phyloP scores from a whole-genome alignment of 176 grass and related monocot genomes.

The Oryza glaberrima region DNA sequence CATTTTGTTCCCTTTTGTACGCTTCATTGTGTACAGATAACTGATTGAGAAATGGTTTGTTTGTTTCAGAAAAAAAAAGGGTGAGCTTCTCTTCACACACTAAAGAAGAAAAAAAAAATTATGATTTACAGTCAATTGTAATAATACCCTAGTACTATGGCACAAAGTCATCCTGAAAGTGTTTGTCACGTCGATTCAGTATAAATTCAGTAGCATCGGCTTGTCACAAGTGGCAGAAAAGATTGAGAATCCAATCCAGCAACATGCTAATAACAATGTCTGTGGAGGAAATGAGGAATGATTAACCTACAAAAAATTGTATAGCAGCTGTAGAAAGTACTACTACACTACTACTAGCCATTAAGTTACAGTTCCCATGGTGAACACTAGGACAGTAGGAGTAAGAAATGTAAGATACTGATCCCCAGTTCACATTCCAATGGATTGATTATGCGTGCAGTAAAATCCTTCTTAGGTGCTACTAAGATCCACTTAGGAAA shows the following conservation, averaged over 20 bases:
- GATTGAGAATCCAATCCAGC: constrained; percentile 19
- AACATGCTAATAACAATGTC: constrained; percentile 22
- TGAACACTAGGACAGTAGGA: background rate
- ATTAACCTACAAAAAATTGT: background rate
- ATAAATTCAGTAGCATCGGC: constrained; percentile 10
- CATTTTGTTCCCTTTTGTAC: background rate
- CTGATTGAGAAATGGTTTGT: background rate
- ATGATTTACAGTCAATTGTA: background rate
- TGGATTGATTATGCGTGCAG: constrained; percentile 1
- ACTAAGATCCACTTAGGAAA: constrained; percentile 44
- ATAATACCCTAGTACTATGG: background rate
- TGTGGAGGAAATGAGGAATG: background rate
- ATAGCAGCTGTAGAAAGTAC: background rate
- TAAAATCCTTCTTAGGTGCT: constrained; percentile 27
- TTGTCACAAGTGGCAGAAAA: constrained; percentile 34
- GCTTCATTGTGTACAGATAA: background rate
- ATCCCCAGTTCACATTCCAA: constrained; percentile 27
- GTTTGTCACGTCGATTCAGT: constrained; percentile 7
- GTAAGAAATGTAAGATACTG: constrained; percentile 22
- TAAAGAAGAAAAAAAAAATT: background rate
- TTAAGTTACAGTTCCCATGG: constrained; percentile 1
- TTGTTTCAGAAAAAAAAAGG: background rate
- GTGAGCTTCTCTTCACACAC: background rate
- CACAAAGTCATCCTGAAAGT: background rate
- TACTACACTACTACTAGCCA: background rate